Evolutionary conservation across 805 yeast genomes (phyloP), one percentile per base, ranked within the genome.

Genomic region (Candida maris): DNA sequence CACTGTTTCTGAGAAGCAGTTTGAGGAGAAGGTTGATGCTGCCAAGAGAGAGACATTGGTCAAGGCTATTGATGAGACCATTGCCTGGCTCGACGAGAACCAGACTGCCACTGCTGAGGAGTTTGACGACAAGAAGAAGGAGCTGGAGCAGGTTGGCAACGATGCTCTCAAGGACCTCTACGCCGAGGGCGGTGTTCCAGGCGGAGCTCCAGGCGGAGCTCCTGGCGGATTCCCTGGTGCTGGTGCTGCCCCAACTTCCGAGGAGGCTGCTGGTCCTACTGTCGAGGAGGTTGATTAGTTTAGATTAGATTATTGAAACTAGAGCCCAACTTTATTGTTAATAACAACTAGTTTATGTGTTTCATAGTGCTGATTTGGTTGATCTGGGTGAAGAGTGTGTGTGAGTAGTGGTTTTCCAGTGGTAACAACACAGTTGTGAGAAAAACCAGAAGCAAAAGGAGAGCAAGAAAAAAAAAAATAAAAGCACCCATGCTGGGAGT

Each of bases 121-220:
- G 75, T 89, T 70, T 67, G 75, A 79, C 59, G 96, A 87, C 70
- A 84, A 78, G 75, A 94, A 87, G 75, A 91, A 89, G 81, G 97
- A 89, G 71, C 81, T 89, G 59, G 97, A 91, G 75, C 83, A 78
- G 53, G 77, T 82, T 67, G 95, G 95, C 54, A 89, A 89, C 77
- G 97, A 97, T 65, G 85, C 88, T 70, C 82, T 91, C 88, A 79
- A 87, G 66, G 88, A 89, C 76, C 87, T 94, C 75, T 91, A 91
- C 79, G 93, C 85, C 65, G 88, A 81, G 50, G 95, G 88, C 37
- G 84, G 79, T 53, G 78, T 72, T 65, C 79, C 74, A 57, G 77
- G 81, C 53, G 75, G 68, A 52, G 49, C 35, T 13, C 35, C 35
- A 24, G 76, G 81, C 54, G 75, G 67, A 50, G 31, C 45, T 44